A percentile compares a stretch with the other conserved stretches of the same genome.
These are phyloP conservation scores for Fusarium clavum DNA, from an alignment of 2,329 filamentous ascomycete genomes.

Conservation along the genomic window DNA sequence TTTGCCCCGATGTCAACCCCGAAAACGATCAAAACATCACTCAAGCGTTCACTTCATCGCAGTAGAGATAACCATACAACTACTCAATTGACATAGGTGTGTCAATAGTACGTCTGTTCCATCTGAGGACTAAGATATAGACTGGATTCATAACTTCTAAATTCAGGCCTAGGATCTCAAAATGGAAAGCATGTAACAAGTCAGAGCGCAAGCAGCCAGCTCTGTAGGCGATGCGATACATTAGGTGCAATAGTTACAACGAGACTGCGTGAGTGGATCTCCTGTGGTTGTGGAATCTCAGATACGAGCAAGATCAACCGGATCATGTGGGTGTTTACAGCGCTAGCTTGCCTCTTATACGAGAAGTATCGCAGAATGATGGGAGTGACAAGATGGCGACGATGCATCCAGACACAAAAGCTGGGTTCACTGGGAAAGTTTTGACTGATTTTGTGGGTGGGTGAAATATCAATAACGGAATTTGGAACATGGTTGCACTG, in stretches of 20 bases:
- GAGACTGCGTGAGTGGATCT: conserved; percentile 3
- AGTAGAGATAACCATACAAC: background rate
- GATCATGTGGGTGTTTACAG: conserved; percentile 8
- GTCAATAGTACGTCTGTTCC: background rate
- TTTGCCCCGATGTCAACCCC: background rate
- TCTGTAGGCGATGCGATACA: background rate
- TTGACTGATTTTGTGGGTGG: background rate
- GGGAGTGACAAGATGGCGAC: background rate
- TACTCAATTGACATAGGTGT: background rate
- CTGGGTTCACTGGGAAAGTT: background rate
- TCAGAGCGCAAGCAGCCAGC: background rate
- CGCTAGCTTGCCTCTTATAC: conserved; percentile 13
- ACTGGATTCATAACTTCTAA: background rate
- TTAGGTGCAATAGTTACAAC: background rate
- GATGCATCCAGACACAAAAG: background rate
- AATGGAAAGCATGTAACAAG: background rate
- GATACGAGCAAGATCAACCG: conserved; percentile 28
- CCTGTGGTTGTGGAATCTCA: background rate
- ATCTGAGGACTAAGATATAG: background rate
- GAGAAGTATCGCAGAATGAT: background rate
- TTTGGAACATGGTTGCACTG: background rate
- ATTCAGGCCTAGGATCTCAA: background rate
- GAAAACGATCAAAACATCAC: background rate
- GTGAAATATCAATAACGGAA: background rate
- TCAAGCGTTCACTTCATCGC: background rate